Evolutionary conservation across 1,284 basidiomycete species (phyloP), one percentile per base, ranked within the genome.

Genomic region (Hymenochaete sp.): DNA sequence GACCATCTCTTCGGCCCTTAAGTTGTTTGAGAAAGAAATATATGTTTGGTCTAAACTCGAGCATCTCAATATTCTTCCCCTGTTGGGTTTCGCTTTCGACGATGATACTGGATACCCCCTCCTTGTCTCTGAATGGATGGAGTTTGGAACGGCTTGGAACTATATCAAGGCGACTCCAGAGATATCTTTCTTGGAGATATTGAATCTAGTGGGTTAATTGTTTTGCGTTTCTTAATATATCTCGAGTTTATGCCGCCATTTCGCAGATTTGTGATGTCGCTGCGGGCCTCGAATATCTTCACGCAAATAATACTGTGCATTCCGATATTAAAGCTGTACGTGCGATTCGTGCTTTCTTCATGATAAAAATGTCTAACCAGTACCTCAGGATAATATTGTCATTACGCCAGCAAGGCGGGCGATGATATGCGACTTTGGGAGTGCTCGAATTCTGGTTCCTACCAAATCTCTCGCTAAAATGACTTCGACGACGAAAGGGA

Each of bases 71-170:
- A 38, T 50, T 29, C 38, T 50, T 7, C 45, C 45, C 16, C 25
- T 50, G 14, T 24, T 45, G n/a, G 48, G 48, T n/a, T n/a, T n/a
- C n/a, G n/a, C n/a, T n/a, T n/a, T n/a, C n/a, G n/a, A 22, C 14
- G 13, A 24, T n/a, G 39, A 47, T 26, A 24, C 26, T 9, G 29
- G 28, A 22, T 46, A 46, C 27, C 44, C 39, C 32, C 43, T 39
- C 16, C 44, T 50, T 22, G 38, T 50, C 2, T 42, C 48, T 3
- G 44, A 50, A 43, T 50, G 48, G 48, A 50, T 50, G 48, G 48
- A 46, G 14, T 29, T 33, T 18, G 48, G 48, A 38, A 46, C 48
- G 14, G 48, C 32, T 16, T 16, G 5, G 8, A n/a, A n/a, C 8
- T 35, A 35, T 35, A 19, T 35, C 5, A 35, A 35, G 21, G 13